A percentile compares a stretch with the other conserved stretches of the same genome.
Conservation (phyloP, 2,329 filamentous ascomycete species). For the Colletotrichum lini region DNA sequence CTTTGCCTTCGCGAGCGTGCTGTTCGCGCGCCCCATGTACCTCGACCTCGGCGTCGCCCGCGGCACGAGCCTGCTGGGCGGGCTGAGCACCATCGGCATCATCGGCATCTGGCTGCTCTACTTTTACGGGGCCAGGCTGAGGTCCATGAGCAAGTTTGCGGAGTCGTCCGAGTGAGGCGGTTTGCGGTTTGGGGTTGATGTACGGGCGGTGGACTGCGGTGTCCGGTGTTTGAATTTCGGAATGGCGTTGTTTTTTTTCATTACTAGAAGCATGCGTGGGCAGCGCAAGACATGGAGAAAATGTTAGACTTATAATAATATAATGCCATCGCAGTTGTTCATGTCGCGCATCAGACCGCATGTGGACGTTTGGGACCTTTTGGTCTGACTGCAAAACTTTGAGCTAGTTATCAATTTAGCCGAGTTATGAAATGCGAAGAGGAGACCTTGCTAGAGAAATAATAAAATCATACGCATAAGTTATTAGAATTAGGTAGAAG, state of each 20-base stretch:
- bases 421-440: no score
- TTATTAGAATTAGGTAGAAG: no score
- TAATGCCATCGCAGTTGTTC: not conserved
- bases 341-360: no score
- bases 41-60: slow-evolving; percentile 70
- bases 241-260: not conserved
- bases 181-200: not conserved
- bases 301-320: not conserved
- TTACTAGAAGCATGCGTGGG: not conserved
- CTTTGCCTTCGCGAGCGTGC: slow-evolving; percentile 71
- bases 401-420: no score
- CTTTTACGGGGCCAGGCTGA: slow-evolving; percentile 68
- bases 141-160: slow-evolving; percentile 72
- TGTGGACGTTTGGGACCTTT: no score
- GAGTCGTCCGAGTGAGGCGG: slow-evolving; percentile 46
- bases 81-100: slow-evolving; percentile 67
- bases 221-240: not conserved
- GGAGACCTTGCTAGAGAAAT: no score
- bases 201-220: no score
- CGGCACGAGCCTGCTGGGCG: slow-evolving; percentile 71
- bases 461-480: no score
- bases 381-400: no score
- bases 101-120: slow-evolving; percentile 73
- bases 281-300: not conserved
- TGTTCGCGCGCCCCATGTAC: slow-evolving; percentile 74